These are phyloP conservation scores for Elongisporangium prolatum DNA, from an alignment of 352 stramenopile species.

Conservation along the genomic window DNA sequence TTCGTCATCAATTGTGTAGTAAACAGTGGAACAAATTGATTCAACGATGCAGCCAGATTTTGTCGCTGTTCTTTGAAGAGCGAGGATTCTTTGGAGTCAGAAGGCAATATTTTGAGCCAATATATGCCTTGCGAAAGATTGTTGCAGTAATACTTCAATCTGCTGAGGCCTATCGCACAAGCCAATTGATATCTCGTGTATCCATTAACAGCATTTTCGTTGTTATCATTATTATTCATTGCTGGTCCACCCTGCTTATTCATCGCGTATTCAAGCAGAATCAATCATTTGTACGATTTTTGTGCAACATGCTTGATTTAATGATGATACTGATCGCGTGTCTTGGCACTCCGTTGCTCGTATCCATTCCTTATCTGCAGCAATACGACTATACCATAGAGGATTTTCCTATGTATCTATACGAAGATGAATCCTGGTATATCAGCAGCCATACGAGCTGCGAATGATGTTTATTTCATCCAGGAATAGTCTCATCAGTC, in stretches of 20 bases:
- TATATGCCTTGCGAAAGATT: constrained; percentile 19
- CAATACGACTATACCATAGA: constrained; percentile 2
- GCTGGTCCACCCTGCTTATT: constrained; percentile 26
- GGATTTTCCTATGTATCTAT: constrained; percentile 5
- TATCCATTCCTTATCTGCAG: background rate
- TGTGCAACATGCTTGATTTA: constrained; percentile 6
- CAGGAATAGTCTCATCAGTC: background rate
- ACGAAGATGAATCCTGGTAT: constrained; percentile 36
- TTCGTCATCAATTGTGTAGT: no score
- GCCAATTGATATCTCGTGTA: constrained; percentile 16
- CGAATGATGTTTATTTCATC: constrained; percentile 17
- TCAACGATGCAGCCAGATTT: no score
- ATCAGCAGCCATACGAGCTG: constrained; percentile 35
- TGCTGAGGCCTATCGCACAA: no score
- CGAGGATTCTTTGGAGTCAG: constrained; percentile 18
- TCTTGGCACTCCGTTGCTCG: constrained; percentile 22
- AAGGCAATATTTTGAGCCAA: constrained; percentile 17
- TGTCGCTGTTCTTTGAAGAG: constrained; percentile 18
- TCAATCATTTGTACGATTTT: constrained; percentile 2
- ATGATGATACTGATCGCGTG: constrained; percentile 19
- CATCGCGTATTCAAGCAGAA: constrained; percentile 21
- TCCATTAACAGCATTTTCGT: constrained; percentile 35
- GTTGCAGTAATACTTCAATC: constrained; percentile 15
- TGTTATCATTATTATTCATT: constrained; percentile 20
- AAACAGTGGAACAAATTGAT: no score